Evolutionary conservation across 2,329 filamentous ascomycete genomes (phyloP).

Genomic region (Alternaria ethzedia): DNA sequence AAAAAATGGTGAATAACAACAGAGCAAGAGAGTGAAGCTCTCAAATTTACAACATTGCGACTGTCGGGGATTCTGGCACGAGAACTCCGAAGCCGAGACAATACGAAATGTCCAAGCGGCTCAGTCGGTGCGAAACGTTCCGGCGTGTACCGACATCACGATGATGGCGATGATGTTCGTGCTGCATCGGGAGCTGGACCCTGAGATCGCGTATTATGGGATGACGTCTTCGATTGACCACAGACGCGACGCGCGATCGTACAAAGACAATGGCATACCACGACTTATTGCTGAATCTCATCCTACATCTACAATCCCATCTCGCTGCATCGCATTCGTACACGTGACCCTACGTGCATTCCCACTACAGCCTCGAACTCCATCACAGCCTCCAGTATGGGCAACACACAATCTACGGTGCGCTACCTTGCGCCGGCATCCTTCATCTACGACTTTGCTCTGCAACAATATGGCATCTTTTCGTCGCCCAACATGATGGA

Average conservation of each 20-base stretch:
- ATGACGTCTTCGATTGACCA: conserved; percentile 13
- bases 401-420: conserved; percentile 60
- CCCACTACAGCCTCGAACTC: neutral
- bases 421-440: conserved; percentile 61
- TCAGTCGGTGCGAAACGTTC: neutral
- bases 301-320: neutral
- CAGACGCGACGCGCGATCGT: neutral
- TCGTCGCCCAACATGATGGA: conserved; percentile 65
- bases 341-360: neutral
- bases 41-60: neutral
- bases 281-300: neutral
- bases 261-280: conserved; percentile 1
- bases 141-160: neutral
- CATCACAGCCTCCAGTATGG: conserved; percentile 24
- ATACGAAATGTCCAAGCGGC: neutral
- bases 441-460: conserved; percentile 63
- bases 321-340: neutral
- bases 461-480: conserved; percentile 66
- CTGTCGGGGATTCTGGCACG: neutral
- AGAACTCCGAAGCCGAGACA: neutral
- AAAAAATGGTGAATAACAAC: neutral
- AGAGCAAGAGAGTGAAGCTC: neutral
- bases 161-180: conserved; percentile 10
- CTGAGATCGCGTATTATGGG: conserved; percentile 3
- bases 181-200: conserved; percentile 10